Percentiles rank a stretch among this genome's conserved stretches.
Conservation (phyloP, 169 alveolate species). For the Plasmodium relictum region DNA sequence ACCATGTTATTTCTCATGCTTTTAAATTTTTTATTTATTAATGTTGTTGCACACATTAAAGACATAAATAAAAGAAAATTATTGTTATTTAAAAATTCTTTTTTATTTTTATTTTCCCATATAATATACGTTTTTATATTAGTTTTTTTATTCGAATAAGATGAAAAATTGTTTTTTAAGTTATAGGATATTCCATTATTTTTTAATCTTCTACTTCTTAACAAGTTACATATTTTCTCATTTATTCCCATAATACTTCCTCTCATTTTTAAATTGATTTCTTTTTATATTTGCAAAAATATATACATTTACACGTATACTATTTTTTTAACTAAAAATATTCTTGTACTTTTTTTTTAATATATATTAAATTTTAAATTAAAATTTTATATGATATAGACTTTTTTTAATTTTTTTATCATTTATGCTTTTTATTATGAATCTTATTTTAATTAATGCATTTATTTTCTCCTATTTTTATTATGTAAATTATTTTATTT, state of each 20-base stretch:
- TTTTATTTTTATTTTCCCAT: background rate
- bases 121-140: background rate
- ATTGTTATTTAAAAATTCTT: constrained; percentile 6
- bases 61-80: constrained; percentile 14
- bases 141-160: constrained; percentile 1
- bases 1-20: constrained; percentile 2
- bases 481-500: no score
- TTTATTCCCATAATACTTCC: constrained; percentile 1
- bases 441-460: no score
- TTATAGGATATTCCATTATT: background rate
- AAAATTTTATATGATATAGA: no score
- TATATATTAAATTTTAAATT: no score
- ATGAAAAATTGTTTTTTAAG: constrained; percentile 1
- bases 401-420: no score
- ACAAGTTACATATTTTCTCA: background rate
- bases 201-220: background rate
- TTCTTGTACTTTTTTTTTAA: no score
- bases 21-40: constrained; percentile 7
- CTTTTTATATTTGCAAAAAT: background rate
- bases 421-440: no score
- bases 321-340: no score
- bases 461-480: no score
- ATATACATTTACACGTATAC: no score
- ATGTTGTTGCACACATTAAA: constrained; percentile 13
- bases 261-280: background rate